phyloP scores from a whole-genome alignment of 306 rosid species.

The Glycine tomentella region DNA sequence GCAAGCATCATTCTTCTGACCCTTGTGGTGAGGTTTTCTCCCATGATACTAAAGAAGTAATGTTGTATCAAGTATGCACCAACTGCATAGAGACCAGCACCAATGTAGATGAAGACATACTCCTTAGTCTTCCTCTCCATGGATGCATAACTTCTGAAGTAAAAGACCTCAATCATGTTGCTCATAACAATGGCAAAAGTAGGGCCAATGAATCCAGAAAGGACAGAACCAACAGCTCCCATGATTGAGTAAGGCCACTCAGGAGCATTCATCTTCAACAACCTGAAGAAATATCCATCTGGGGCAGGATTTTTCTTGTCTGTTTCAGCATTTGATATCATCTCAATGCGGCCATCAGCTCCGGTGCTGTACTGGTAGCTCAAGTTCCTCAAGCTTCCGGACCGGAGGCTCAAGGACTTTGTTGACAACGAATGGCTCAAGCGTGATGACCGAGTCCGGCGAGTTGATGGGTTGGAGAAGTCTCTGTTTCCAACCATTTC shows the following conservation, averaged over 20 bases:
- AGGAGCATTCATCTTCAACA: conserved; percentile 87
- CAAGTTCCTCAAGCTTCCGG: conserved; percentile 90
- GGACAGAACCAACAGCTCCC: conserved; percentile 94
- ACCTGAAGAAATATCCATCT: conserved; percentile 75
- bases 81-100: conserved; percentile 94
- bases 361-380: conserved; percentile 95
- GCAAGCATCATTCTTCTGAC: conserved; percentile 99
- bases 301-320: conserved; percentile 92
- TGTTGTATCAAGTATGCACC: conserved; percentile 96
- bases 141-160: conserved; percentile 73
- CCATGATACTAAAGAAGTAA: conserved; percentile 97
- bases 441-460: conserved; percentile 81
- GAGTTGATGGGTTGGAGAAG: conserved; percentile 89
- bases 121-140: conserved; percentile 97
- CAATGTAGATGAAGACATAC: conserved; percentile 91
- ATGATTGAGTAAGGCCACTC: conserved; percentile 99
- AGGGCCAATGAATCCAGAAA: conserved; percentile 95
- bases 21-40: conserved; percentile 98
- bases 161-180: conserved; percentile 96
- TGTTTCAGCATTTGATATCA: conserved; percentile 95
- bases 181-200: conserved; percentile 99
- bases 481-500: conserved; percentile 90
- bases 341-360: conserved; percentile 97
- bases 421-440: conserved; percentile 93
- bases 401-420: conserved; percentile 88